Evolutionary conservation across 495 filamentous ascomycete genomes (phyloP), one percentile per base, ranked within the genome.

Genomic region (Xylaria bambusicola): DNA sequence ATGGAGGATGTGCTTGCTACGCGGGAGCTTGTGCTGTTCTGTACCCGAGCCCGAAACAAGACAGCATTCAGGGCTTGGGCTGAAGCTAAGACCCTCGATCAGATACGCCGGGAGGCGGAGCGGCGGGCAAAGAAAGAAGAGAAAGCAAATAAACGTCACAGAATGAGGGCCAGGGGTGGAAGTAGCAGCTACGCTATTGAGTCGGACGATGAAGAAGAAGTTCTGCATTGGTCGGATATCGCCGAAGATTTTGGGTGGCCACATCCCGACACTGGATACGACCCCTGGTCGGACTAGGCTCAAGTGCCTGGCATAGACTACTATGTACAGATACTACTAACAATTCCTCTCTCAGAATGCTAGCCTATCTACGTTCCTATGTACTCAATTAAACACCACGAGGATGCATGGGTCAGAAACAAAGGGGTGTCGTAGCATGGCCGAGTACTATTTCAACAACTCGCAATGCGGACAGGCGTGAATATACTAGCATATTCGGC

Each of bases 131-230:
- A 33, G 31, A 47, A 24, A 61, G 40, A 57, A 56, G 52, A 29
- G 47, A 47, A 58, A 46, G 29, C 27, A 24, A 31, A 52, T 18
- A 8, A 9, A 21, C 31, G 49, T 20, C 23, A 15, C 36, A 33
- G 49, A 18, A 41, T 9, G 6, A 10, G 36, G 49, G 21, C 49
- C 41, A 76, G 78, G 48, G 72, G 67, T 40, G 81, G 81, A 50
- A 84, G 73, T 26, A 84, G 62, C 13, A 82, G 70, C 42, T 82
- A 64, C 62, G 70, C 72, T 54, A 73, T 73, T 53, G 71, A 54
- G 29, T 66, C 54, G 38, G 38, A 41, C 42, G 42, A 42, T 62
- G 62, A 62, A 66, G 61, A 44, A 65, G 62, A 56, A 68, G 57
- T 66, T 74, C 76, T 53, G 42, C 55, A 60, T 52, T 52, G 29